Evolutionary conservation across 2,329 filamentous ascomycete genomes (phyloP).

Genomic region (Fusarium chlamydosporum): DNA sequence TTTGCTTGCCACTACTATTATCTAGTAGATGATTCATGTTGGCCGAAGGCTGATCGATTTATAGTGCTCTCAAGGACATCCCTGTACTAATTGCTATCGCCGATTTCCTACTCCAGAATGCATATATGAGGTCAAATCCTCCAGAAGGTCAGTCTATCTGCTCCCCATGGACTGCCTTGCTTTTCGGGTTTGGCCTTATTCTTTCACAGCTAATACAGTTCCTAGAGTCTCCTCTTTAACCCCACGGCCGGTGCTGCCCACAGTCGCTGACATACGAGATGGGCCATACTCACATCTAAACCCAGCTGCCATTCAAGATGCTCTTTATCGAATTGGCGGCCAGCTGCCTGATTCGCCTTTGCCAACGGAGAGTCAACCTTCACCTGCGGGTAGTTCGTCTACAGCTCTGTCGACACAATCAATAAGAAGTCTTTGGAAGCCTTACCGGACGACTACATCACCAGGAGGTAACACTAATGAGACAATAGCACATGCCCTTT

Average conservation of each 20-base stretch:
- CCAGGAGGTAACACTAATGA: slow-evolving; percentile 51
- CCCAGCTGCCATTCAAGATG: slow-evolving; percentile 54
- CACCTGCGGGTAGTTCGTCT: slow-evolving; percentile 6
- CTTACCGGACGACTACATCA: slow-evolving; percentile 48
- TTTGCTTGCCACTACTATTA: not conserved
- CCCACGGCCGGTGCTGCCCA: slow-evolving; percentile 29
- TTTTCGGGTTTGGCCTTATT: not conserved
- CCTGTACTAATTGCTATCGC: slow-evolving; percentile 67
- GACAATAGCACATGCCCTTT: slow-evolving; percentile 50
- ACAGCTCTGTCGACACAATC: not conserved
- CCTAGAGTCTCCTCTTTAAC: slow-evolving; percentile 23
- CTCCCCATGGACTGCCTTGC: not conserved
- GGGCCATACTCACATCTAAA: slow-evolving; percentile 57
- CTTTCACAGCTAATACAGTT: slow-evolving; percentile 6
- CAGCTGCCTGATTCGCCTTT: slow-evolving; percentile 13
- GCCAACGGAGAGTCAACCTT: not conserved
- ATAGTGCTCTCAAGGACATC: slow-evolving; percentile 68
- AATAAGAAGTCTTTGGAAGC: slow-evolving; percentile 39
- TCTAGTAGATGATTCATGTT: not conserved
- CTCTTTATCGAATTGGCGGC: slow-evolving; percentile 54
- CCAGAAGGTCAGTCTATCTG: slow-evolving; percentile 38
- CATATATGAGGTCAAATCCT: slow-evolving; percentile 59
- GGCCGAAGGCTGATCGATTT: slow-evolving; percentile 17
- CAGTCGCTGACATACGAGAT: slow-evolving; percentile 42
- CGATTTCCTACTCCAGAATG: slow-evolving; percentile 67